Evolutionary conservation across 2,329 filamentous ascomycete genomes (phyloP), one percentile per base, ranked within the genome.

Genomic region (Emericellopsis cladophorae): DNA sequence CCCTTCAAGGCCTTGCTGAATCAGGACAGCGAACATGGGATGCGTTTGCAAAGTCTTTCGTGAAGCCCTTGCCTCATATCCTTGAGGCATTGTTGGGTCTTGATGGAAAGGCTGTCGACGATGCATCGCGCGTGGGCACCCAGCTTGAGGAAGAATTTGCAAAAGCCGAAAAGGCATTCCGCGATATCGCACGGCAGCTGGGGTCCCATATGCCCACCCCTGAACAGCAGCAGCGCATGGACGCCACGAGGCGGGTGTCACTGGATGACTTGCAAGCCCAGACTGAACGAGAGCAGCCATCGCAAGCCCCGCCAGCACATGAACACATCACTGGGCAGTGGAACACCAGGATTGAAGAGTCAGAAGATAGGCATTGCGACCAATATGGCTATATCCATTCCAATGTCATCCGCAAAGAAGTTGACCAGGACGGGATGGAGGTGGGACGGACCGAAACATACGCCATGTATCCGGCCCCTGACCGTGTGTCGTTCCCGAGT

Each of bases 281-380:
- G 5, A 33, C 41, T 6, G 43, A 49, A 14, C 42, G 46, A 15
- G 16, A 15, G 6, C 43, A 48, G 16, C 34, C 43, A 8, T 40
- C 46, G 9, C 39, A 49, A 18, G 42, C 51, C 5, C 48, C 16
- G 6, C 15, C 21, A 9, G n/a, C 15, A n/a, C 3, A 21, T 21
- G 15, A n/a, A 10, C n/a, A n/a, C 8, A 11, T n/a, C n/a, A 15
- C n/a, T 9, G 7, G 7, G 33, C 9, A 35, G n/a, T 8, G 33
- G 9, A 33, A 57, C 11, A 56, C 50, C 31, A 58, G 59, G 40
- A 55, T 59, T 22, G 53, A 62, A 2, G 63, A 56, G 29, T 56
- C 65, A 2, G 62, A 55, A 22, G 56, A 65, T 5, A 63, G 70
- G 44, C 59, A 63, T 39, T 57, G 65, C 5, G 67, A 71, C 48